Conservation (phyloP, 2,329 filamentous ascomycete species). For the Penicillium sp. region DNA sequence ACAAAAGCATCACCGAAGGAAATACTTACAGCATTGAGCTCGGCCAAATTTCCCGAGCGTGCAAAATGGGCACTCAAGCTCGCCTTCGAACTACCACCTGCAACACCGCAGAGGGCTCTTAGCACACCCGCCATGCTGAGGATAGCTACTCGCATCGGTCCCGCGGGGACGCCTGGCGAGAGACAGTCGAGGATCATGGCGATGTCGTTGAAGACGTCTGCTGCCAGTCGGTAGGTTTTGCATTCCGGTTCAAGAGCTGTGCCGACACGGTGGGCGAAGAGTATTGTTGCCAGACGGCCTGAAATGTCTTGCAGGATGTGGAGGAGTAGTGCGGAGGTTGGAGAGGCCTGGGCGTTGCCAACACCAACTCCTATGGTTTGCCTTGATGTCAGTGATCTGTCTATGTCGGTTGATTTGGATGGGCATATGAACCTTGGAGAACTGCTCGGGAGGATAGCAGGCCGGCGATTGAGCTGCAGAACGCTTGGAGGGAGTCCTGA, state of each 20-base stretch:
- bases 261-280: conserved; percentile 78
- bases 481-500: conserved; percentile 43
- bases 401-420: background rate
- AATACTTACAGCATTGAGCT: conserved; percentile 72
- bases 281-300: conserved; percentile 76
- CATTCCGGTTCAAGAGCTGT: conserved; percentile 83
- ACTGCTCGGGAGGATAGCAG: conserved; percentile 78
- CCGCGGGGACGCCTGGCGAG: conserved; percentile 66
- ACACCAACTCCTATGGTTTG: conserved; percentile 64
- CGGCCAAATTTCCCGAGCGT: conserved; percentile 77
- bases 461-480: conserved; percentile 43
- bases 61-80: conserved; percentile 91
- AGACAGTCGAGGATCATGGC: conserved; percentile 83
- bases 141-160: conserved; percentile 51
- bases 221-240: conserved; percentile 82
- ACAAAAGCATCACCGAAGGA: background rate
- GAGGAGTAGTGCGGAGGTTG: conserved; percentile 75
- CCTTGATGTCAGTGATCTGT: background rate
- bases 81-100: conserved; percentile 84
- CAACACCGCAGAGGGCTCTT: conserved; percentile 76
- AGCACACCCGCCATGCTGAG: conserved; percentile 60
- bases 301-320: conserved; percentile 79
- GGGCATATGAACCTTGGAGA: conserved; percentile 58
- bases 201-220: conserved; percentile 83
- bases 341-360: conserved; percentile 72